Evolutionary conservation across 129 eudicot species (phyloP), one percentile per base, ranked within the genome.

Genomic region (Logfia minima): DNA sequence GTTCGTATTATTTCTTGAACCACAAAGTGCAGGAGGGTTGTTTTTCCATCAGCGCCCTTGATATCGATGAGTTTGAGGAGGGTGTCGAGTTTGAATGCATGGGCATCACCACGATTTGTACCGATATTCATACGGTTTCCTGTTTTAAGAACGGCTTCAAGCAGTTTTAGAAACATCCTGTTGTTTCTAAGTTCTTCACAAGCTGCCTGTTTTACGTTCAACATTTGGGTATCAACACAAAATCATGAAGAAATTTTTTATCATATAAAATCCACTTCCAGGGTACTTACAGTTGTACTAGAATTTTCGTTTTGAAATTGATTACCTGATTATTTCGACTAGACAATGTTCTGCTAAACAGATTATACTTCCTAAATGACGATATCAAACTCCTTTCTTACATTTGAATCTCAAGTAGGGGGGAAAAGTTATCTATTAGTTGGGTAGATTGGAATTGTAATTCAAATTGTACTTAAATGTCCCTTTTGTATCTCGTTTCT

Each of bases 81-180:
- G 9, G 99, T 89, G 81, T 95, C 99, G 10, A 95, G 99, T 79
- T 95, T 91, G 83, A 95, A 95, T 13, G 99, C 99, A 23, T 88
- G 95, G 13, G 96, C 97, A 41, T 91, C 97, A 0, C 97, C 99
- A 2, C 99, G 92, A 59, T 95, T 91, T 66, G 97, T 95, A 39
- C 97, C 99, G 18, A 91, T 86, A 55, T 95, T 95, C 99, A 95
- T 95, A 39, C 97, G 97, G 86, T 95, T 95, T 48, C 99, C 99
- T 1, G 99, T 95, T 78, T 95, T 95, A 66, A 95, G 87, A n/a
- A 95, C 97, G 21, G 99, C 99, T 89, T 95, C 99, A 62, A 95
- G 82, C 51, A 95, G 94, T 74, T 95, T 95, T 43, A 95, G 77
- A 83, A 95, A 95, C 99, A 91, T 88, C 62, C 99, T 82, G 87